A percentile compares a stretch with the other conserved stretches of the same genome.
Evolutionary conservation across 176 grass and related monocot species (phyloP).

Genomic region (Carex parvula): DNA sequence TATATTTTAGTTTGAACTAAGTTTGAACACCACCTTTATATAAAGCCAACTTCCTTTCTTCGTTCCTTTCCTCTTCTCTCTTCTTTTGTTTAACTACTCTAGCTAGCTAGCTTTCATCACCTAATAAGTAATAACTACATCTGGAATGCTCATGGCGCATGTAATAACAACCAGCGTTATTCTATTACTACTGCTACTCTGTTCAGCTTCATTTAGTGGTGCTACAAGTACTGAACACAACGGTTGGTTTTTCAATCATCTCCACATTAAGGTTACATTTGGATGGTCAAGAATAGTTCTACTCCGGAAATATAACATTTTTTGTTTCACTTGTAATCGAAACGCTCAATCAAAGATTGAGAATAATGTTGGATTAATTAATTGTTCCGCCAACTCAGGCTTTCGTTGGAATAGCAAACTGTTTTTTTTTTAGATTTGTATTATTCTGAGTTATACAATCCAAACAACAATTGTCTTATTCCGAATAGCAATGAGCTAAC

Average conservation of each 20-base stretch:
- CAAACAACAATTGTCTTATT: background rate
- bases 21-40: conserved; percentile 16
- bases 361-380: background rate
- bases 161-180: background rate
- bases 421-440: background rate
- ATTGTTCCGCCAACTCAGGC: too few relatives aligned
- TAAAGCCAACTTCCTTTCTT: background rate
- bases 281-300: background rate
- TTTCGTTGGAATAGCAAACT: too few relatives aligned
- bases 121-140: background rate
- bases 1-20: background rate
- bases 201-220: background rate
- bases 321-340: background rate
- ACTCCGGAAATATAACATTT: background rate
- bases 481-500: background rate
- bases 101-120: background rate
- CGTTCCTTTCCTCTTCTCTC: conserved; percentile 1
- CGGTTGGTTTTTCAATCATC: conserved; percentile 16
- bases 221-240: conserved; percentile 12
- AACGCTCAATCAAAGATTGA: background rate
- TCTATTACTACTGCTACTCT: conserved; percentile 19
- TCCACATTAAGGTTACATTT: background rate
- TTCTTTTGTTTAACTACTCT: background rate
- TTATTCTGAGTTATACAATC: background rate
- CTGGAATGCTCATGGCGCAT: conserved; percentile 15